Base-by-base conservation (phyloP, 306 rosid species). In the Cyamopsis tetragonoloba region DNA sequence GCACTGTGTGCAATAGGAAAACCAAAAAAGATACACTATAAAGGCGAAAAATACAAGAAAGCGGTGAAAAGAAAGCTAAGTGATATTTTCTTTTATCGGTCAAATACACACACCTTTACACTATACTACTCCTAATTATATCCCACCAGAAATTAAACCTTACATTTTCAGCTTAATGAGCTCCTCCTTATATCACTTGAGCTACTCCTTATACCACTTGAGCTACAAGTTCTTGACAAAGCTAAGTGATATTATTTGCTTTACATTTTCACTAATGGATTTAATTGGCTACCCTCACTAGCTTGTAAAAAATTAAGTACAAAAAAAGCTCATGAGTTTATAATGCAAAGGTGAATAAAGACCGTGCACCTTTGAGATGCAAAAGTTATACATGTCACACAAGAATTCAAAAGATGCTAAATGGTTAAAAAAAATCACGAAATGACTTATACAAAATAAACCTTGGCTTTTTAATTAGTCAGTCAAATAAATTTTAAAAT, bases 31-130 rank as follows among this genome's bases (percentile, higher is more conserved):
- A 13, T 3, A 41, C 28, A 2, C 42, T 37, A 8, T 7, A 39
- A 12, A 39, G 6, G 20, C 30, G 13, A 53, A 22, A n/a, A n/a
- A n/a, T 34, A n/a, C 24, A 41, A 1, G 37, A 39, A 28, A 27
- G 13, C 35, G 39, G 2, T 51, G 32, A 63, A 73, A 63, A 13
- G 59, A 48, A 54, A 53, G 50, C 43, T 32, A 49, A n/a, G n/a
- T n/a, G n/a, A n/a, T n/a, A n/a, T n/a, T n/a, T n/a, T n/a, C n/a
- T n/a, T n/a, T n/a, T n/a, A n/a, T n/a, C n/a, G n/a, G n/a, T n/a
- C n/a, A n/a, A n/a, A n/a, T n/a, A n/a, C n/a, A n/a, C n/a, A n/a
- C n/a, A n/a, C n/a, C n/a, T n/a, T n/a, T n/a, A n/a, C n/a, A n/a
- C n/a, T n/a, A n/a, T n/a, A n/a, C n/a, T n/a, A n/a, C n/a, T n/a